Evolutionary conservation across 2,329 filamentous ascomycete genomes (phyloP), one percentile per base, ranked within the genome.

Genomic region (Curvularia spicifera): DNA sequence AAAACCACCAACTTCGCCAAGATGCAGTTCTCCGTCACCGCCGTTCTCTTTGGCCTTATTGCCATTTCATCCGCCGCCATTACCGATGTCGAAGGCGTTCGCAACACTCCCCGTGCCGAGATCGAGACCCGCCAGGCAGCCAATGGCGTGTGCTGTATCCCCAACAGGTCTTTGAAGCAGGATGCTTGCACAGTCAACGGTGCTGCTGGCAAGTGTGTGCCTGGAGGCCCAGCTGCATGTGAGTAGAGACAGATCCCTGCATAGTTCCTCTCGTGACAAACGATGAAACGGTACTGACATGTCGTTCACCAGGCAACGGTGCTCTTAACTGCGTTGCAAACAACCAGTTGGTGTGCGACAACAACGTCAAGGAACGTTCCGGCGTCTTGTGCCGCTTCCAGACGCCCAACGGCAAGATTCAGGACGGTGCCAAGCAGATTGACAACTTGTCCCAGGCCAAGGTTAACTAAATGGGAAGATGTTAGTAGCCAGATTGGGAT

Each of bases 291-390:
- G 51, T 40, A 42, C 56, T 54, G 12, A 58, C 44, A 4, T 29
- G 7, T 5, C 29, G 1, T 45, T 24, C 10, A 9, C 12, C 26
- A 63, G 61, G 61, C 53, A 52, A 54, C 43, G 64, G 61, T 15
- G 64, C 64, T 15, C 45, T 66, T 40, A 64, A 62, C 61, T 66
- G 64, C 49, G 61, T 66, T 37, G 59, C 59, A 5, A 61, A 64
- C 61, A 53, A 60, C 57, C 57, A 64, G 22, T 51, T 66, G 24
- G 51, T 46, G 8, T 66, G 61, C 53, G 61, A 64, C 50, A 61
- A 61, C 57, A 57, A 47, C 47, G 54, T 62, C 22, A 35, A 42
- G 31, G 64, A 66, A 51, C 63, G 63, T 18, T 61, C 60, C 22
- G 60, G 60, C 13, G 53, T 57, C 29, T 35, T 65, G 50, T 65